Evolutionary conservation across 306 rosid species (phyloP).

Genomic region (Dryas alaskensis): DNA sequence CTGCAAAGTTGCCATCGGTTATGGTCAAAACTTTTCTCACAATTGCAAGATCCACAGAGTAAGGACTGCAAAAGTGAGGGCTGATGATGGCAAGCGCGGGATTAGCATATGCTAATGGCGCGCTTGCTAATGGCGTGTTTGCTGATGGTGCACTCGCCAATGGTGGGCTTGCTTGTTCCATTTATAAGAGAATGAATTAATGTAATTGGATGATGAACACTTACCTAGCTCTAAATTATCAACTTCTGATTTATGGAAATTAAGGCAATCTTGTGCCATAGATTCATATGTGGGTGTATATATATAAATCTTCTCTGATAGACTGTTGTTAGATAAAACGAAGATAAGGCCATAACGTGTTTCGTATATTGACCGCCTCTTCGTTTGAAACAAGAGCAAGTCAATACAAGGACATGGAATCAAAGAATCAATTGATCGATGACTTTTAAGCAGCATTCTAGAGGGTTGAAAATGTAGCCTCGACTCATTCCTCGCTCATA

Average conservation of each 20-base stretch:
- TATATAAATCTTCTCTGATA: too few relatives aligned
- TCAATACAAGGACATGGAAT: background rate
- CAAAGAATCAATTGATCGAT: too few relatives aligned
- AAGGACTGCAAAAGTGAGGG: conserved; percentile 41
- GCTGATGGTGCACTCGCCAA: background rate
- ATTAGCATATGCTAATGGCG: background rate
- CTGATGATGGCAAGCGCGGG: conserved; percentile 31
- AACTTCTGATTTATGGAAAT: too few relatives aligned
- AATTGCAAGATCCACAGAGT: conserved; percentile 38
- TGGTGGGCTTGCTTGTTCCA: conserved; percentile 6
- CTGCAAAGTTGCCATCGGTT: conserved; percentile 35
- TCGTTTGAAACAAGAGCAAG: background rate
- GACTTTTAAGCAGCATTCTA: background rate
- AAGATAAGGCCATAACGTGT: background rate
- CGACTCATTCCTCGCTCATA: too few relatives aligned
- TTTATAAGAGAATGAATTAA: background rate
- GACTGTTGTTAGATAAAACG: too few relatives aligned
- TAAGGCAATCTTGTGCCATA: too few relatives aligned
- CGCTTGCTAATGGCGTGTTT: background rate
- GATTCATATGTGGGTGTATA: too few relatives aligned
- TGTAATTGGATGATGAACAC: too few relatives aligned
- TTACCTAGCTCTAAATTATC: too few relatives aligned
- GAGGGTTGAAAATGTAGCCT: background rate
- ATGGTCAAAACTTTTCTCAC: conserved; percentile 37
- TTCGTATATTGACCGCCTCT: background rate